Conservation (phyloP, 345 rosid genomes). For the Populus simonii region DNA sequence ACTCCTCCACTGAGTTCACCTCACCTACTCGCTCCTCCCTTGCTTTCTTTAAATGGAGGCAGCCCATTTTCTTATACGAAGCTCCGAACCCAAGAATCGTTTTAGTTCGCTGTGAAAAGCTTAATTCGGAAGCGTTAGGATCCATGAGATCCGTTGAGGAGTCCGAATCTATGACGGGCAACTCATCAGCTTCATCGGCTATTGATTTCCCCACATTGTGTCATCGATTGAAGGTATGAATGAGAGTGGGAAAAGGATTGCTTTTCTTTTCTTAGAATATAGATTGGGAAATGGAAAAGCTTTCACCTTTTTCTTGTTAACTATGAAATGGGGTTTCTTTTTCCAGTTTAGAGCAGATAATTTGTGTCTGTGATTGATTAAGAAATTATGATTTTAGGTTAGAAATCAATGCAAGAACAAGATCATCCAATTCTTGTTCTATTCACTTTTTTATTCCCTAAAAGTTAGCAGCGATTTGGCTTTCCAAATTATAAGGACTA, state of each 20-base stretch:
- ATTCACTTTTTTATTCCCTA: too few relatives aligned
- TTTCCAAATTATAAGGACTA: too few relatives aligned
- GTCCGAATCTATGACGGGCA: constrained; percentile 15
- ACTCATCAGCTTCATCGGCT: constrained; percentile 22
- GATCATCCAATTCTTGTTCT: too few relatives aligned
- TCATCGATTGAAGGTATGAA: constrained; percentile 20
- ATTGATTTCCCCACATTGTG: constrained; percentile 35
- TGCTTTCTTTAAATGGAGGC: constrained; percentile 24
- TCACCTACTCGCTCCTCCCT: constrained; percentile 26
- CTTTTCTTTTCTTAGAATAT: background rate
- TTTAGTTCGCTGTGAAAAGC: constrained; percentile 42
- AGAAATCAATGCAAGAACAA: background rate
- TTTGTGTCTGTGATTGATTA: background rate
- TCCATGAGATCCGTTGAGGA: constrained; percentile 22
- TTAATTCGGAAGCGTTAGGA: constrained; percentile 32
- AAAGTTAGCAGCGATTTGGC: too few relatives aligned
- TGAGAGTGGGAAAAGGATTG: background rate
- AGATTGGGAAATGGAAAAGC: background rate
- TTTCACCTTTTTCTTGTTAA: background rate
- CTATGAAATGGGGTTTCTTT: background rate
- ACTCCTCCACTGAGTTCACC: constrained; percentile 32
- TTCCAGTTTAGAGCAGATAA: background rate
- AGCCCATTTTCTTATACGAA: constrained; percentile 23
- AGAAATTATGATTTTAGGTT: background rate
- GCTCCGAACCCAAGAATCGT: constrained; percentile 37